Base-by-base conservation (phyloP, 23 red algal genomes). In the Agarophyton chilense region DNA sequence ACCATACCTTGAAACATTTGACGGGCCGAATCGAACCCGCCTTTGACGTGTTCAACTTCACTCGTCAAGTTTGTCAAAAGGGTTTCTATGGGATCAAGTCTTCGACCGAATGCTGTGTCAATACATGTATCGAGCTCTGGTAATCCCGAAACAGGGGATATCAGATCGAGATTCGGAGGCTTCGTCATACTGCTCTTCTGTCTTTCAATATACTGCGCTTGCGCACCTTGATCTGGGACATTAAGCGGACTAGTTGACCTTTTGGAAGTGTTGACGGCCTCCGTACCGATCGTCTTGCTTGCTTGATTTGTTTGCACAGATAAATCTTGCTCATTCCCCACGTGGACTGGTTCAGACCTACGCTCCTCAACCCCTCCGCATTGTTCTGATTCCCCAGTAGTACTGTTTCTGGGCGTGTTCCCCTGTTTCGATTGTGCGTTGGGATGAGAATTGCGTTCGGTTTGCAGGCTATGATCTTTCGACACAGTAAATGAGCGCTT, bases 1-100 rank as follows among this genome's bases (percentile, higher is more conserved):
- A 21, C 19, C 34, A 42, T 21, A 36, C 34, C 19, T 26, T 70
- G 32, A 36, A 70, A 36, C 34, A 42, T 36, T 9, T 70, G 64
- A 26, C 64, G 64, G 10, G 64, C 38, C 34, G 64, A 70, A 22
- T 70, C 64, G 64, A 70, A 70, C 7, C 64, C 64, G 18, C 64
- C n/a, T 40, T 22, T 36, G 40, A 70, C 18, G 10, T 40, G 34
- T 18, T 70, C 32, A 18, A 70, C 64, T 70, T 70, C 64, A 70
- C 18, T 42, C 34, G 64, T 70, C 32, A 70, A 33, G 1, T 70
- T 70, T 29, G n/a, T 40, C 34, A 70, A 6, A 70, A 39, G 64
- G 1, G 8, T 36, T 70, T 70, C 64, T 40, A 70, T 26, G 34
- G 64, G 64, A 42, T 36, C 64, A n/a, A 70, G 64, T 42, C 38